Base-by-base conservation (phyloP, 208 protist genomes). In the Wallacemonas collosoma region DNA sequence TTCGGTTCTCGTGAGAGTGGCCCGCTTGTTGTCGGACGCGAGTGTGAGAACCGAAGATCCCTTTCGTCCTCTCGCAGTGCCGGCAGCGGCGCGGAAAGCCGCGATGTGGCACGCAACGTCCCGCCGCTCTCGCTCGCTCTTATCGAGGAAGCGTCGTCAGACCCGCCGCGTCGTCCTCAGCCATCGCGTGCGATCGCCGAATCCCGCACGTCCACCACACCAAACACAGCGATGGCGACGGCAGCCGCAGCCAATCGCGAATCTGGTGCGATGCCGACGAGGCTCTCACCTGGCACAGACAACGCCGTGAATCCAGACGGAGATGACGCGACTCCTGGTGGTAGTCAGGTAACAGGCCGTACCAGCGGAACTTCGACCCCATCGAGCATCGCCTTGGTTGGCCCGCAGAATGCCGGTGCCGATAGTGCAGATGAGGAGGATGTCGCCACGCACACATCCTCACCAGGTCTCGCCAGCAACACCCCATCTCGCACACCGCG, bases 281-380 rank as follows among this genome's bases (percentile, higher is more conserved):
- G 26, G 26, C 26, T 26, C 26, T 26, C 26, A 26, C 26, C 26
- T 26, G 26, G 26, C 0, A 26, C 26, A 26, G 26, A 26, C 26
- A 26, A 26, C 26, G 26, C 26, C 26, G 26, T 26, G 26, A 26
- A 26, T 26, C 26, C 26, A 26, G 26, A 26, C 26, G 26, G 26
- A 26, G 26, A 0, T 26, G 26, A 26, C 26, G 26, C 26, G 26
- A 26, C 26, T 26, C 26, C 26, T 26, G 26, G 26, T 26, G 26
- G 26, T 26, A 26, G 26, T 26, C 26, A 26, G 45, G 45, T 50
- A 12, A 14, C 45, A 14, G 45, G 45, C 8, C 6, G 15, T 5
- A 44, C 6, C 41, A 65, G 60, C 60, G 60, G 60, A 5, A 65
- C 60, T 0, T 36, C 60, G 15, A 65, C 60, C 41, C 60, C 60